phyloP scores from a whole-genome alignment of 176 grass and related monocot species.

The Triticum dicoccoides region DNA sequence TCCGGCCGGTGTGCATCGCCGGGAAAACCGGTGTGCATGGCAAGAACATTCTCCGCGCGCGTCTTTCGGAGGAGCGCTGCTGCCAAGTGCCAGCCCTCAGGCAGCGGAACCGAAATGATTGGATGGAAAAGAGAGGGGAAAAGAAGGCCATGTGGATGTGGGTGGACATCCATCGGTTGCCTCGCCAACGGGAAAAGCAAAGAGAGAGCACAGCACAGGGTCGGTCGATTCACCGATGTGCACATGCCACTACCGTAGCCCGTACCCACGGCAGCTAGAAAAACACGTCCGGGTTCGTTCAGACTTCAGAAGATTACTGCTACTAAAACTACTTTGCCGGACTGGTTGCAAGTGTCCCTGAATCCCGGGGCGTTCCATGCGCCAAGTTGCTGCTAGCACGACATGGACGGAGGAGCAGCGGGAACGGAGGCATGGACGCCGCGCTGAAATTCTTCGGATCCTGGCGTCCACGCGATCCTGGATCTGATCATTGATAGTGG shows the following conservation, averaged over 20 bases:
- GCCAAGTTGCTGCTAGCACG: neutral
- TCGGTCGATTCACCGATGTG: neutral
- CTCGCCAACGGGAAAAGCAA: neutral
- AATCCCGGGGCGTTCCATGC: neutral
- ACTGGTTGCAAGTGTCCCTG: neutral
- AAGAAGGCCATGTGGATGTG: neutral
- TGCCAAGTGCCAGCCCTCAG: neutral
- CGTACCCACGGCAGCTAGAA: no score
- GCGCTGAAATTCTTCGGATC: neutral
- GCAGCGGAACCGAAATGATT: neutral
- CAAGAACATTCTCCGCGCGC: conserved; percentile 33
- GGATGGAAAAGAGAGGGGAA: neutral
- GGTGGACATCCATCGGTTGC: neutral
- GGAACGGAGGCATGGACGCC: neutral
- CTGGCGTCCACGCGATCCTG: no score
- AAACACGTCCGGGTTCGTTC: no score
- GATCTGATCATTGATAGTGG: neutral
- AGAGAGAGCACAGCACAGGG: neutral
- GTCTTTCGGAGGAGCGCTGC: conserved; percentile 8
- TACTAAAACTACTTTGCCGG: no score
- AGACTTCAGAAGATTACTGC: no score
- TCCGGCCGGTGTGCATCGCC: no score
- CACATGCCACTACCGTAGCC: neutral
- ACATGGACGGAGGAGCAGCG: neutral
- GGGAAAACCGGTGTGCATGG: no score